Evolutionary conservation across 2,329 filamentous ascomycete genomes (phyloP).

Genomic region (Aspergillus fumigatus): DNA sequence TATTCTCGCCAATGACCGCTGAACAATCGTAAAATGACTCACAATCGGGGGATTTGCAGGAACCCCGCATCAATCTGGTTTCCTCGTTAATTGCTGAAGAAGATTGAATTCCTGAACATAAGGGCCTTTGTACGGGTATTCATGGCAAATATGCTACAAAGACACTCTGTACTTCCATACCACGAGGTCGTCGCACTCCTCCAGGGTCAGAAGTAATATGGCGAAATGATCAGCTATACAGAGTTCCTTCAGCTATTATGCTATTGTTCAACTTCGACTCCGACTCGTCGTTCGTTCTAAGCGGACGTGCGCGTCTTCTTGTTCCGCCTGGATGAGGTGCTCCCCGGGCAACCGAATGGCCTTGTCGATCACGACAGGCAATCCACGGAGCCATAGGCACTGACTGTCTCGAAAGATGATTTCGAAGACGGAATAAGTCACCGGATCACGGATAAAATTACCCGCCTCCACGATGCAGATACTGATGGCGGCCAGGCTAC

Average conservation of each 20-base stretch:
- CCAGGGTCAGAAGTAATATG: no score
- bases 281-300: not conserved
- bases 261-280: not conserved
- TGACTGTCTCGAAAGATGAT: conserved; percentile 41
- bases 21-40: not conserved
- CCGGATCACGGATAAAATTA: conserved; percentile 48
- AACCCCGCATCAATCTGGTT: no score
- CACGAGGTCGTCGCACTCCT: no score
- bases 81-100: no score
- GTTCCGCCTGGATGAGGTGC: conserved; percentile 26
- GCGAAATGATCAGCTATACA: no score
- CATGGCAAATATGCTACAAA: no score
- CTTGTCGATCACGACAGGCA: conserved; percentile 50
- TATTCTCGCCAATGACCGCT: not conserved
- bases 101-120: no score
- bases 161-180: no score
- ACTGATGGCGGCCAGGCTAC: conserved; percentile 48
- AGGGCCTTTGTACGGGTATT: no score
- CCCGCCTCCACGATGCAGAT: conserved; percentile 55
- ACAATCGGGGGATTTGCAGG: not conserved
- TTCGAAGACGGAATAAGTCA: conserved; percentile 52
- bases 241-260: not conserved
- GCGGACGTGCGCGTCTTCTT: conserved; percentile 18
- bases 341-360: conserved; percentile 35
- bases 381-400: conserved; percentile 49